A percentile compares a stretch with the other conserved stretches of the same genome.
phyloP scores from a whole-genome alignment of 345 rosid species.

The Populus simonii region DNA sequence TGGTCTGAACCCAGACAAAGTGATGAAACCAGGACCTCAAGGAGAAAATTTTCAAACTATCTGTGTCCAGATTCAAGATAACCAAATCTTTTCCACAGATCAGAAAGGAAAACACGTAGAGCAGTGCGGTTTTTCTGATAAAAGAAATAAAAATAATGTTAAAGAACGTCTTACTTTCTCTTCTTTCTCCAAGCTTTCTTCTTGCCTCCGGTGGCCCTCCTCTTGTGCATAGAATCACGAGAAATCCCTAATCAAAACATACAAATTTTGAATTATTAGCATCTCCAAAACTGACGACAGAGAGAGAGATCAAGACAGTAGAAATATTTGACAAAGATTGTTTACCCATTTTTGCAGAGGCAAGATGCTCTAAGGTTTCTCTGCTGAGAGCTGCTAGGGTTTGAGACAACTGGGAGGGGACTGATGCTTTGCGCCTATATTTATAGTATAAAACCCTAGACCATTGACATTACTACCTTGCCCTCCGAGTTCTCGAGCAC shows the following conservation, averaged over 20 bases:
- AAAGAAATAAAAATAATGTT: neutral
- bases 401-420: neutral
- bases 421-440: neutral
- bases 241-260: slow-evolving; percentile 54
- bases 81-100: neutral
- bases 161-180: slow-evolving; percentile 51
- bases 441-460: neutral
- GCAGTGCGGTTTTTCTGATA: neutral
- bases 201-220: slow-evolving; percentile 93
- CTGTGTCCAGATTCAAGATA: neutral
- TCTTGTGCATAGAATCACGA: slow-evolving; percentile 89
- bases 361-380: neutral
- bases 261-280: neutral
- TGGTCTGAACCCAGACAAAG: neutral
- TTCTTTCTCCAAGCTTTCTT: slow-evolving; percentile 93
- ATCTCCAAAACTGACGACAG: neutral
- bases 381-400: neutral
- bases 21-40: neutral
- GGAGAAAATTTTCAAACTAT: neutral
- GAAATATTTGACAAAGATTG: neutral
- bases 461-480: neutral
- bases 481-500: neutral
- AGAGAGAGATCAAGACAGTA: neutral
- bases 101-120: neutral
- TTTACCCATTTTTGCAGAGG: neutral